Percentiles rank a stretch among this genome's conserved stretches.
phyloP scores from a whole-genome alignment of 371 early-diverging fungal species.

The Apophysomyces ossiformis region DNA sequence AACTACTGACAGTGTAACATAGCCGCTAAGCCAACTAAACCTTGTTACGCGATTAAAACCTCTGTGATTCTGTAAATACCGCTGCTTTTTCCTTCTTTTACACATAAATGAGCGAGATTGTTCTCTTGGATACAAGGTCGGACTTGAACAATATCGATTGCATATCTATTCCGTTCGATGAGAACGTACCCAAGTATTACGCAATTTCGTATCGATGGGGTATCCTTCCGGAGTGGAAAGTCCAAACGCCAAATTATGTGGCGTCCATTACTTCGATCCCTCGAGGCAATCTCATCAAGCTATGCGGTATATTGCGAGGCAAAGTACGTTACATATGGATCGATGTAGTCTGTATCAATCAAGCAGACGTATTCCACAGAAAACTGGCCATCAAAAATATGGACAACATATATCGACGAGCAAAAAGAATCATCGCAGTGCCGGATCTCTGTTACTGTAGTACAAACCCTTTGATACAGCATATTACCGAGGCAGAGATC shows the following conservation, averaged over 20 bases:
- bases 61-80: too few relatives aligned
- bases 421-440: not conserved
- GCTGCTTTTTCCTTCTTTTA: too few relatives aligned
- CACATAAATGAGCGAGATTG: too few relatives aligned
- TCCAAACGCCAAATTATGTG: not conserved
- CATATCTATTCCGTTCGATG: too few relatives aligned
- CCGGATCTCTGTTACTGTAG: not conserved
- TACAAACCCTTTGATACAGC: not conserved
- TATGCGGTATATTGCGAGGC: not conserved
- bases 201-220: constrained; percentile 4
- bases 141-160: too few relatives aligned
- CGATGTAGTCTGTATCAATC: not conserved
- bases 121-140: too few relatives aligned
- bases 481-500: not conserved
- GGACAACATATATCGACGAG: not conserved
- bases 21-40: too few relatives aligned
- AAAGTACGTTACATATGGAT: not conserved
- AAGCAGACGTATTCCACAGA: not conserved
- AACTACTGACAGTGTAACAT: too few relatives aligned
- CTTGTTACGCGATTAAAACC: too few relatives aligned
- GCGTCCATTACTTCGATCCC: not conserved
- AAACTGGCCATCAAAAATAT: not conserved
- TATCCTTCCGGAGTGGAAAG: not conserved
- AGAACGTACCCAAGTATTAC: not conserved
- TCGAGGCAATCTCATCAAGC: not conserved